phyloP scores from a whole-genome alignment of 108 stramenopile genomes.

The Nitzschia sp. region DNA sequence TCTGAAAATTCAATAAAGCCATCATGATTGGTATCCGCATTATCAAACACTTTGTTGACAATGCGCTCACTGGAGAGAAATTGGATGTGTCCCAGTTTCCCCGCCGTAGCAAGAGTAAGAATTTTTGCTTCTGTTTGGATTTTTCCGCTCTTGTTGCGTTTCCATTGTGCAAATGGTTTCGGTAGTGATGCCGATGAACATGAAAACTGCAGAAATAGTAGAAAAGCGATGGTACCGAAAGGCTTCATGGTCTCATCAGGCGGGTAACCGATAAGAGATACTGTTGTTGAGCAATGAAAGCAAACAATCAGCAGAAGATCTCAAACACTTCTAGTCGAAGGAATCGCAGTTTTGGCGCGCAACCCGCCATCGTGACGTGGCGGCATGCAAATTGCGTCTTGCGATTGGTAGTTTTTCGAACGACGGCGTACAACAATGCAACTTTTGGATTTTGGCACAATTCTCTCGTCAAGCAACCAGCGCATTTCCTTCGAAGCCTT shows the following conservation, averaged over 20 bases:
- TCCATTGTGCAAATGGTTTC: background rate
- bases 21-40: slow-evolving; percentile 49
- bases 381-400: background rate
- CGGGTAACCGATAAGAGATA: too few relatives aligned
- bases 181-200: background rate
- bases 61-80: slow-evolving; percentile 13
- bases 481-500: background rate
- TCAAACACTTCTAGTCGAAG: too few relatives aligned
- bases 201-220: background rate
- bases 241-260: too few relatives aligned
- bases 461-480: too few relatives aligned
- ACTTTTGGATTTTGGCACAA: too few relatives aligned
- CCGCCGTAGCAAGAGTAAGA: background rate
- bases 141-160: background rate
- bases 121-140: background rate
- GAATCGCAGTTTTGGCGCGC: too few relatives aligned
- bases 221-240: too few relatives aligned
- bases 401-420: too few relatives aligned
- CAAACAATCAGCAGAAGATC: too few relatives aligned
- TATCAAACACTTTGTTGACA: slow-evolving; percentile 40
- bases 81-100: background rate
- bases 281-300: too few relatives aligned
- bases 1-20: slow-evolving; percentile 38
- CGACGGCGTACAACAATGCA: too few relatives aligned
- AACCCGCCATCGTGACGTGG: background rate